Evolutionary conservation across 1,139 yeast genomes (phyloP).

Genomic region (Protomyces inouyei): DNA sequence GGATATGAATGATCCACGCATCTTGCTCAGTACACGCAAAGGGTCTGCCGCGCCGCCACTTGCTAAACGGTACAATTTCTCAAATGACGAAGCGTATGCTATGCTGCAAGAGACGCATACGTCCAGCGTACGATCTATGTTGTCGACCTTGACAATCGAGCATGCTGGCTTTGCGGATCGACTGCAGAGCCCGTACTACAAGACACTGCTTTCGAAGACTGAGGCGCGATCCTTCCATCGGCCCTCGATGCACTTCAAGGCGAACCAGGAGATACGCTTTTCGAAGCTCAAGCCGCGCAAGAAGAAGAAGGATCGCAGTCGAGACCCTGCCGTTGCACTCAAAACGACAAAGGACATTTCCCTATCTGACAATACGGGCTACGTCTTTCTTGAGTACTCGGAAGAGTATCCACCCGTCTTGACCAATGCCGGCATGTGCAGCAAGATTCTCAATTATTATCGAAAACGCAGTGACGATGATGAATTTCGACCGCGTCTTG

Average conservation of each 20-base stretch:
- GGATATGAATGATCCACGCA: slow-evolving; percentile 76
- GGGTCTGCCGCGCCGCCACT: not conserved
- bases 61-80: slow-evolving; percentile 55
- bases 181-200: slow-evolving; percentile 85
- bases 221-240: slow-evolving; percentile 79
- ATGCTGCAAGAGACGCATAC: slow-evolving; percentile 78
- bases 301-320: slow-evolving; percentile 77
- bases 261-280: slow-evolving; percentile 72
- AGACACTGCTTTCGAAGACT: slow-evolving; percentile 63
- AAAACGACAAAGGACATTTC: slow-evolving; percentile 70
- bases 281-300: slow-evolving; percentile 74
- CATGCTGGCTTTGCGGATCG: slow-evolving; percentile 85
- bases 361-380: slow-evolving; percentile 71
- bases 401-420: slow-evolving; percentile 83
- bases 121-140: slow-evolving; percentile 85
- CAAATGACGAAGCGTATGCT: slow-evolving; percentile 85
- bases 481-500: slow-evolving; percentile 75
- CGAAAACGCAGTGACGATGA: slow-evolving; percentile 80
- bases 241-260: slow-evolving; percentile 66
- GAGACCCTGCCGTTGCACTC: slow-evolving; percentile 47
- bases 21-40: not conserved
- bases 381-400: slow-evolving; percentile 78
- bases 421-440: slow-evolving; percentile 93
- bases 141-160: slow-evolving; percentile 85
- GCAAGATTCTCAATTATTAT: slow-evolving; percentile 86